A percentile compares a stretch with the other conserved stretches of the same genome.
phyloP scores from a whole-genome alignment of 495 filamentous ascomycete genomes.

The Penicillium lividum region DNA sequence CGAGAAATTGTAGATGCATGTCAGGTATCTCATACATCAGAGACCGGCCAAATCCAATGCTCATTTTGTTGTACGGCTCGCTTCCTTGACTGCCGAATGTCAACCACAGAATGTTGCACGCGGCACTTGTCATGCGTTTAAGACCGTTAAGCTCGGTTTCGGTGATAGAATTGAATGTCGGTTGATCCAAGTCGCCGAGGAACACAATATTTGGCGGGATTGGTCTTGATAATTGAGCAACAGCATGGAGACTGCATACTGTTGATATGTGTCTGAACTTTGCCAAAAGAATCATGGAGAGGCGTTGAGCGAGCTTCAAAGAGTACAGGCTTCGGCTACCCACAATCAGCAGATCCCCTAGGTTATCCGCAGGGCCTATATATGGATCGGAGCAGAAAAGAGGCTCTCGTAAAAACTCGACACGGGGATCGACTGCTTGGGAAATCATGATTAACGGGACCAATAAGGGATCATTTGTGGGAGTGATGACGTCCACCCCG shows the following conservation, averaged over 20 bases:
- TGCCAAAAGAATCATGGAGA: neutral
- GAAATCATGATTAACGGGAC: slow-evolving; percentile 34
- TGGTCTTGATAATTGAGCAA: neutral
- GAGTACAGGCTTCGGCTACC: neutral
- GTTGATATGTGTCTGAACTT: neutral
- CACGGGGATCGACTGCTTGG: slow-evolving; percentile 45
- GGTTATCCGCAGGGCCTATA: neutral
- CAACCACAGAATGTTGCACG: slow-evolving; percentile 2
- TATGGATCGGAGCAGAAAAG: slow-evolving; percentile 9
- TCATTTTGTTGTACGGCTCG: slow-evolving; percentile 1
- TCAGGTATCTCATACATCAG: neutral
- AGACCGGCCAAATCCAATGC: neutral
- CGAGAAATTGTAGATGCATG: neutral
- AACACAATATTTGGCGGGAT: neutral
- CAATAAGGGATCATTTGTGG: neutral
- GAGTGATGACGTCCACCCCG: neutral
- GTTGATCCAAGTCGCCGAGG: slow-evolving; percentile 6
- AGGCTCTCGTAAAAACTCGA: slow-evolving; percentile 24
- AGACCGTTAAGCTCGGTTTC: neutral
- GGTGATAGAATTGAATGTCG: neutral
- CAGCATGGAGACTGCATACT: neutral
- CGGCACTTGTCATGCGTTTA: neutral
- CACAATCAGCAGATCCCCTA: neutral
- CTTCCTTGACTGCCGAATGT: neutral
- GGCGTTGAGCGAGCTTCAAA: neutral